Base-by-base conservation (phyloP, 2,329 filamentous ascomycete genomes). In the Alternaria arbusti region DNA sequence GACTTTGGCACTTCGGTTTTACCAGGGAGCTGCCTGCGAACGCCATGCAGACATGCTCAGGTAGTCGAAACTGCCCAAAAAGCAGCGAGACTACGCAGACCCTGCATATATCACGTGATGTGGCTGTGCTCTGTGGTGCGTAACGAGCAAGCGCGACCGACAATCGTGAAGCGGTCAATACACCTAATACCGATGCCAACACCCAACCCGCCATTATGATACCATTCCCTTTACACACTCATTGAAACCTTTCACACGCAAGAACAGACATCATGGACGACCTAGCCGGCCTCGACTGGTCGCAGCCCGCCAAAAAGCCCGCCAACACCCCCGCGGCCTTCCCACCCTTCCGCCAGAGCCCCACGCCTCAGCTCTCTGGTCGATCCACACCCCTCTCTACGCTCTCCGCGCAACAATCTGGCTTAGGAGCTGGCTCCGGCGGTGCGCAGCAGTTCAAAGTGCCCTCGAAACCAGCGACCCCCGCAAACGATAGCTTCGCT, bases 401-500 rank as follows among this genome's bases (percentile, higher is more conserved):
- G 28, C 80, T 76, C 59, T 79, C 70, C 66, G 64, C 71, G 52
- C 79, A 83, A 57, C 79, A 79, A 25, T 80, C 82, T 3, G 82
- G 82, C 50, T 49, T 79, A 20, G 79, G 79, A 47, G 52, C 67
- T 47, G 68, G 64, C 28, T 74, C 75, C 15, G 63, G 70, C 5
- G 68, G 78, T 25, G 75, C 81, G 56, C 80, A 82, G 67, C 73
- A 80, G 68, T 62, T 79, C 78, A 78, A 89, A 83, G 67, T 79
- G 75, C 72, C 79, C 4, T 80, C 84, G 5, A 91, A 89, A 36
- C 80, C 86, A 6, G 81, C 86, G 50, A 81, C 80, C n/a, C 78
- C 81, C 26, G 79, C 78, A 20, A 82, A 81, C 62, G 92, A 96
- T 76, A 93, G 90, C 82, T 96, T 96, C 81, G 91, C 92, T 74